Conservation (phyloP, 2,329 filamentous ascomycete genomes). For the Trichoderma koningiopsis region DNA sequence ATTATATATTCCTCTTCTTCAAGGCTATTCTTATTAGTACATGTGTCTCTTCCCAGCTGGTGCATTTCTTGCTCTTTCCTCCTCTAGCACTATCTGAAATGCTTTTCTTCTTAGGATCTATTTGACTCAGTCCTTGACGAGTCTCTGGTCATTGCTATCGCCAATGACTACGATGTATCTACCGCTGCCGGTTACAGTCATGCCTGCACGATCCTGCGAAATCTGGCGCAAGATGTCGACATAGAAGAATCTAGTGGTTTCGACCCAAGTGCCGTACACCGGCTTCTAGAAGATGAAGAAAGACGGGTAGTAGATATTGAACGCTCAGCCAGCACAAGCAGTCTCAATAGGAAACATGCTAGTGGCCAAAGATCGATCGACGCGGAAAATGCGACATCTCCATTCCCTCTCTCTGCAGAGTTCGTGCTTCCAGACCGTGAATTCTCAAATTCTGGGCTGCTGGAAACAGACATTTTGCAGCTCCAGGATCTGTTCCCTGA, state of each 20-base stretch:
- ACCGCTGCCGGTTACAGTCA: constrained; percentile 53
- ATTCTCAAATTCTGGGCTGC: constrained; percentile 46
- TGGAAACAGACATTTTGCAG: constrained; percentile 63
- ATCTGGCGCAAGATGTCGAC: constrained; percentile 64
- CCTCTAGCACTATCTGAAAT: neutral
- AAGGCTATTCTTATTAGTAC: neutral
- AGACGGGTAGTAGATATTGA: constrained; percentile 30
- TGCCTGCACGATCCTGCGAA: constrained; percentile 63
- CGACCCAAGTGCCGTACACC: constrained; percentile 72
- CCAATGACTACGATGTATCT: constrained; percentile 70
- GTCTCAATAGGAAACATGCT: neutral
- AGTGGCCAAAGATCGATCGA: constrained; percentile 33
- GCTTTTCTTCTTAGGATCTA: constrained; percentile 54
- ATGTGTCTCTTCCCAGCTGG: neutral
- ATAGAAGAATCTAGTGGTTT: constrained; percentile 74
- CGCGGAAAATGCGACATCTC: constrained; percentile 33
- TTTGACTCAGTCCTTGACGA: constrained; percentile 78
- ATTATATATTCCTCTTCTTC: neutral
- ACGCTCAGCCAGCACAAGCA: neutral
- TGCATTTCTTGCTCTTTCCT: neutral
- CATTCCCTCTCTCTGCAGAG: constrained; percentile 31
- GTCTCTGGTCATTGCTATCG: constrained; percentile 73
- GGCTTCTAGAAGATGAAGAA: constrained; percentile 35
- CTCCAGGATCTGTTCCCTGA: constrained; percentile 73
- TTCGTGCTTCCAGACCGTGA: constrained; percentile 32